phyloP scores from a whole-genome alignment of 2,329 filamentous ascomycete species.

The Beauveria medogensis region DNA sequence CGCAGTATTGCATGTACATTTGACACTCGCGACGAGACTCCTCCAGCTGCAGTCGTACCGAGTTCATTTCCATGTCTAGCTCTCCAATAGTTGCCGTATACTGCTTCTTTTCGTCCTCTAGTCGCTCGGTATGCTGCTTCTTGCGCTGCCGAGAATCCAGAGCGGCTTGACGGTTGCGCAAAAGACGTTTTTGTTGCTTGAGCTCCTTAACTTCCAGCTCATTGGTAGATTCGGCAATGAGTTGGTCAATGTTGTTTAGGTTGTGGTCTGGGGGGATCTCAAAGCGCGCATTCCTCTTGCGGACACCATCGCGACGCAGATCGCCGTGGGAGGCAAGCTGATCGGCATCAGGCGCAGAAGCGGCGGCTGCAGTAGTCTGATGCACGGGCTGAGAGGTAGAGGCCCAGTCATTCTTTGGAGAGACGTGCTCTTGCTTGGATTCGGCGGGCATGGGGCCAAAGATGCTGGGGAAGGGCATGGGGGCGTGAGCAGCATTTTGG shows the following conservation, averaged over 20 bases:
- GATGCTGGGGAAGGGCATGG: slow-evolving; percentile 47
- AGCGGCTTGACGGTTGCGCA: slow-evolving; percentile 92
- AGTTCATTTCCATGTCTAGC: slow-evolving; percentile 68
- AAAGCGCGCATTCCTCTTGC: slow-evolving; percentile 98
- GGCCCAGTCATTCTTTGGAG: slow-evolving; percentile 51
- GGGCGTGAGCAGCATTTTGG: slow-evolving; percentile 42
- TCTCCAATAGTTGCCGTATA: slow-evolving; percentile 68
- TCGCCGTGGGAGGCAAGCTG: slow-evolving; percentile 68
- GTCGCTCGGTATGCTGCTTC: slow-evolving; percentile 94
- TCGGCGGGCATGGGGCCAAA: slow-evolving; percentile 43
- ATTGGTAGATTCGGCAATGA: slow-evolving; percentile 81
- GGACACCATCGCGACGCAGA: slow-evolving; percentile 74
- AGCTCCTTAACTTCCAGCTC: slow-evolving; percentile 95
- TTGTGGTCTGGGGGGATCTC: slow-evolving; percentile 93
- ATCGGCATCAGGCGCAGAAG: slow-evolving; percentile 44
- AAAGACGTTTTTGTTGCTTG: slow-evolving; percentile 93
- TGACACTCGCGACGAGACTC: slow-evolving; percentile 67
- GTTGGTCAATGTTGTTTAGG: slow-evolving; percentile 85
- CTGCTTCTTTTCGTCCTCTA: slow-evolving; percentile 95
- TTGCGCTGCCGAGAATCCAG: slow-evolving; percentile 95
- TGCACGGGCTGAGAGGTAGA: slow-evolving; percentile 39
- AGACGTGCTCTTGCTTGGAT: slow-evolving; percentile 35
- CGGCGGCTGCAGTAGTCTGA: slow-evolving; percentile 44
- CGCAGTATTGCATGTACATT: slow-evolving; percentile 65
- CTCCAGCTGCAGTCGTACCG: slow-evolving; percentile 61